These are phyloP conservation scores for Irpex sp. DNA, from an alignment of 1,284 basidiomycete genomes.

Conservation along the genomic window DNA sequence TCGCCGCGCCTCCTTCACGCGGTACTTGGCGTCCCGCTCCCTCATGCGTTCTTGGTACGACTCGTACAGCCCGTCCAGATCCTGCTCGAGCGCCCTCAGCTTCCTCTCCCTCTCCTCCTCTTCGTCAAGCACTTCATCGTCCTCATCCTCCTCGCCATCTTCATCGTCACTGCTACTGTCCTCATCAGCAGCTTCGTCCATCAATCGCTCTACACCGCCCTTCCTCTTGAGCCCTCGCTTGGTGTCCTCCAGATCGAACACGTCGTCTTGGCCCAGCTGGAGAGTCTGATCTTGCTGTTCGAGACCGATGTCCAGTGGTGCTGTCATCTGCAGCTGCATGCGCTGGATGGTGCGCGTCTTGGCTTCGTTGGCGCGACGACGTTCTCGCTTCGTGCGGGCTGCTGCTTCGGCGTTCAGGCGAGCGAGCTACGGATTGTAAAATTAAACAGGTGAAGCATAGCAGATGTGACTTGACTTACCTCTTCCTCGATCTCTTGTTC, in stretches of 20 bases:
- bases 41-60: conserved; percentile 80
- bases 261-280: conserved; percentile 69
- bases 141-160: conserved; percentile 35
- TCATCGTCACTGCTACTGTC: conserved; percentile 33
- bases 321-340: conserved; percentile 97
- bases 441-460: background rate
- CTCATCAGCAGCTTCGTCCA: conserved; percentile 50
- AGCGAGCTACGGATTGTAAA: conserved; percentile 41
- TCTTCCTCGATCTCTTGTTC: conserved; percentile 88
- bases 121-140: conserved; percentile 53
- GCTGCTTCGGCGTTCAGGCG: conserved; percentile 78
- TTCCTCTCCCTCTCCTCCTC: conserved; percentile 73
- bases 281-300: conserved; percentile 79
- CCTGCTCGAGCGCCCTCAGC: conserved; percentile 70
- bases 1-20: conserved; percentile 78
- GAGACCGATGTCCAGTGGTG: conserved; percentile 92
- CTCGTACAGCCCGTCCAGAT: conserved; percentile 88
- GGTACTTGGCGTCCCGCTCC: conserved; percentile 89
- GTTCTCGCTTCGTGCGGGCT: conserved; percentile 77
- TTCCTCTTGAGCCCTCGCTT: conserved; percentile 47
- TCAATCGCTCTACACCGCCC: conserved; percentile 41
- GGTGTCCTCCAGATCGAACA: conserved; percentile 79
- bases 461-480: conserved; percentile 50
- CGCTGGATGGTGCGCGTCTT: conserved; percentile 87
- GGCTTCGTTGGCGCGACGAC: conserved; percentile 87